Evolutionary conservation across 2,329 filamentous ascomycete species (phyloP), one percentile per base, ranked within the genome.

Genomic region (Phyllosticta capitalensis): DNA sequence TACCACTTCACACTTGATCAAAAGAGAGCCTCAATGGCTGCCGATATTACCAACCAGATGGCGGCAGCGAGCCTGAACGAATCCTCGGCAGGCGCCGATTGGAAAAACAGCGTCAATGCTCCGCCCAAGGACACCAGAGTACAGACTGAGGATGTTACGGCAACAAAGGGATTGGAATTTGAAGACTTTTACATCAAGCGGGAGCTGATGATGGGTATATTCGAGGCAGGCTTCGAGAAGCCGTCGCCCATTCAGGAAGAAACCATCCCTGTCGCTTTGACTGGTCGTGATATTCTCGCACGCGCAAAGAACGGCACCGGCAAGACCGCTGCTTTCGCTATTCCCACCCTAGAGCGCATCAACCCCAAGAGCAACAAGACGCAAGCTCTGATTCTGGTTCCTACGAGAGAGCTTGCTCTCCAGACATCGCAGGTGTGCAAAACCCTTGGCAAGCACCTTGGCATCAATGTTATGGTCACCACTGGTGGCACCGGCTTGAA

Each of bases 341-440:
- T 99, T 64, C 94, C 94, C 58, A 89, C 90, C 52, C 84, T 99
- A 59, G 89, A 99, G 77, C 89, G 90, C 71, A 94, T 97, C 77
- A 96, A 99, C 78, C 89, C 94, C 56, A 97, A 96, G 76, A 89
- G 90, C 73, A 87, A 88, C 72, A 97, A 97, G 78, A 95, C 94
- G 62, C 94, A 99, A 79, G 92, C 90, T 67, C 83, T 99, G 63
- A 95, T 99, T 67, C 85, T 99, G 60, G 94, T 99, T 52, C 95
- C 94, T 38, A 99, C 94, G 64, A 83, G 94, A 83, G 94, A 99
- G 78, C 81, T 99, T 67, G 95, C 95, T 59, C 87, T 99, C 75
- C 94, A 99, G 76, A 99, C 94, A 62, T 99, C 95, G 55, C 94
- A 99, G 76, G 94, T 99, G 66, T 99, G 94, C 84, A 99, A 97